Evolutionary conservation across 1,284 basidiomycete genomes (phyloP).

Genomic region (Pyrrhoderma noxium): DNA sequence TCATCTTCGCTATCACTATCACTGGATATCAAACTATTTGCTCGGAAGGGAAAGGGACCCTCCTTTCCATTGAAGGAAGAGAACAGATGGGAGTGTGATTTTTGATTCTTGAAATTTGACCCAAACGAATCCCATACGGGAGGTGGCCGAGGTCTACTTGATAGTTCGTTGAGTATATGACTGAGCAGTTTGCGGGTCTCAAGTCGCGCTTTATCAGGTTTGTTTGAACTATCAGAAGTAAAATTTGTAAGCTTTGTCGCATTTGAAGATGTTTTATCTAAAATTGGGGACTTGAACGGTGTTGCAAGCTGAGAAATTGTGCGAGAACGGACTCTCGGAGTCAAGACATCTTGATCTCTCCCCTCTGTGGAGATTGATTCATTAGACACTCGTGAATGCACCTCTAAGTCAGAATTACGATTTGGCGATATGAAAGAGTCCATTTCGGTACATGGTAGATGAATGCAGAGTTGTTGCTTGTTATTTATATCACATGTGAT

Average conservation of each 20-base stretch:
- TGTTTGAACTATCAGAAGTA: constrained; percentile 3
- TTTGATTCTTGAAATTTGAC: constrained; percentile 9
- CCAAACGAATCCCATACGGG: constrained; percentile 38
- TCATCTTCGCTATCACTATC: constrained; percentile 46
- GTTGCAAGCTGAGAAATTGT: constrained; percentile 12
- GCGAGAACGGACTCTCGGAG: constrained; percentile 7
- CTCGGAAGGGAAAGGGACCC: constrained; percentile 12
- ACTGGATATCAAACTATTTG: constrained; percentile 24
- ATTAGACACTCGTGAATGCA: too few species aligned
- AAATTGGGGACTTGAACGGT: constrained; percentile 7
- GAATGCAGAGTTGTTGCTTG: too few species aligned
- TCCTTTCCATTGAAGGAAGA: constrained; percentile 19
- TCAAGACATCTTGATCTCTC: too few species aligned
- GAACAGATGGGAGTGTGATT: constrained; percentile 9
- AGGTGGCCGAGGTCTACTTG: constrained; percentile 44
- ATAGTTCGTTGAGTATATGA: constrained; percentile 51
- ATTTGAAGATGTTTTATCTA: constrained; percentile 3
- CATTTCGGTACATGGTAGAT: too few species aligned
- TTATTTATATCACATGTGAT: too few species aligned
- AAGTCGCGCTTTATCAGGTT: constrained; percentile 35
- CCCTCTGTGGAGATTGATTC: too few species aligned
- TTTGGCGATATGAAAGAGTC: too few species aligned
- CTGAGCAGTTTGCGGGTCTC: constrained; percentile 55
- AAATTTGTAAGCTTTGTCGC: background rate
- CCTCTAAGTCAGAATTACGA: too few species aligned